These are phyloP conservation scores for Trichoderma hamatum DNA, from an alignment of 2,329 filamentous ascomycete genomes.

Conservation along the genomic window DNA sequence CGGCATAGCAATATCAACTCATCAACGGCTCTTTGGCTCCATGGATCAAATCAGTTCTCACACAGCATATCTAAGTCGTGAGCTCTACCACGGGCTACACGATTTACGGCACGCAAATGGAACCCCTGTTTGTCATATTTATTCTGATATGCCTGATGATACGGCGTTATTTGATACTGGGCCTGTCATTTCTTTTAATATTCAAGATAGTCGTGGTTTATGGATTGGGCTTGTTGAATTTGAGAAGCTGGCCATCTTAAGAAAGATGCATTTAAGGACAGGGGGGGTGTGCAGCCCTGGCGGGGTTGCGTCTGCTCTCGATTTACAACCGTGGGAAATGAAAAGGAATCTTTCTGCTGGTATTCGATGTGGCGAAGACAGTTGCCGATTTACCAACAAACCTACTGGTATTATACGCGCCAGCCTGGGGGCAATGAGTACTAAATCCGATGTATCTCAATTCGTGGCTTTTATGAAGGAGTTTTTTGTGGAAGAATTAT, in stretches of 20 bases:
- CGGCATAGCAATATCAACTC: constrained; percentile 70
- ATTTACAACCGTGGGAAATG: constrained; percentile 79
- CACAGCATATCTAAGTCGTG: constrained; percentile 64
- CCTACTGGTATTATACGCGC: constrained; percentile 85
- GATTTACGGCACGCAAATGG: constrained; percentile 71
- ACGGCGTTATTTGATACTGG: constrained; percentile 55
- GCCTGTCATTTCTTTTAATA: constrained; percentile 82
- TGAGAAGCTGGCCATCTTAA: constrained; percentile 80
- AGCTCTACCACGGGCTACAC: constrained; percentile 61
- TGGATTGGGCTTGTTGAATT: constrained; percentile 85
- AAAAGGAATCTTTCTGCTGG: constrained; percentile 82
- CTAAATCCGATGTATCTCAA: constrained; percentile 67
- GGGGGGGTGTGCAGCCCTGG: constrained; percentile 93
- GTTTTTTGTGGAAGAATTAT: constrained; percentile 55
- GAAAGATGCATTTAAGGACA: constrained; percentile 81
- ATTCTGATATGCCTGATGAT: constrained; percentile 46
- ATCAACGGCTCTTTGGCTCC: constrained; percentile 69
- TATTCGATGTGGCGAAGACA: constrained; percentile 79
- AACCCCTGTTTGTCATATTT: constrained; percentile 65
- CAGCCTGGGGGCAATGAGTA: constrained; percentile 91
- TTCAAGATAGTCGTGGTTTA: constrained; percentile 66
- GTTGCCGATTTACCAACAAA: constrained; percentile 80
- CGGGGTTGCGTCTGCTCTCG: constrained; percentile 74
- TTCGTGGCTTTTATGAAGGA: constrained; percentile 74
- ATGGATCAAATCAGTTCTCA: constrained; percentile 73